Base-by-base conservation (phyloP, 495 filamentous ascomycete species). In the Echria macrotheca region DNA sequence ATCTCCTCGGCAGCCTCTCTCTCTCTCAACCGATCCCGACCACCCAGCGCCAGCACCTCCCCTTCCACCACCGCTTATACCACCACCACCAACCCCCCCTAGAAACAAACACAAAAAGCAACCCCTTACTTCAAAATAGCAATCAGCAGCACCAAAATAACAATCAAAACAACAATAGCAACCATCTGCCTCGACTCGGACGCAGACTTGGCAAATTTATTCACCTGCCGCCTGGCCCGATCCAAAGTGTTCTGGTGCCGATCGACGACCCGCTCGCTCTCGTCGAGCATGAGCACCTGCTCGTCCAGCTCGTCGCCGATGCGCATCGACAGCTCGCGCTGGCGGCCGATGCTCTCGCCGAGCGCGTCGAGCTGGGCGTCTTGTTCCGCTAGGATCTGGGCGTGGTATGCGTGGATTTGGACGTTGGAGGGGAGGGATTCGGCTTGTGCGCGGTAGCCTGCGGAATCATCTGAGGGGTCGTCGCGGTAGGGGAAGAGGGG, bases 291-390 rank as follows among this genome's bases (percentile, higher is more conserved):
- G 59, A 83, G 69, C 18, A 93, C 86, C 60, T 98, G 93, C 53
- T 80, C 81, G 52, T 98, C 93, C 19, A 98, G 72, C 74, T 98
- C 93, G 63, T 97, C 87, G 19, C 93, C 93, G 61, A 98, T 98
- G 72, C 90, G 87, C 62, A 96, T 93, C 56, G 84, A 88, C 56
- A 98, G 73, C 69, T 97, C 88, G 41, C 95, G 77, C 67, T 97
- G 93, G 40, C 91, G 82, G n/a, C 85, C 79, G 55, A 98, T 96
- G 47, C 82, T 87, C 53, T 81, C 80, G 8, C 90, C 88, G 19
- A 98, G 74, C 41, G 78, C 69, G 63, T 97, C 93, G n/a, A 98
- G 72, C 60, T 93, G 88, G 49, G 90, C 86, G 60, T 98, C 93
- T 63, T 97, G 94, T 47, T 96, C 82, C 2, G 77, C 76, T 15